Base-by-base conservation (phyloP, 2,329 filamentous ascomycete genomes). In the Ophiostoma quercus region DNA sequence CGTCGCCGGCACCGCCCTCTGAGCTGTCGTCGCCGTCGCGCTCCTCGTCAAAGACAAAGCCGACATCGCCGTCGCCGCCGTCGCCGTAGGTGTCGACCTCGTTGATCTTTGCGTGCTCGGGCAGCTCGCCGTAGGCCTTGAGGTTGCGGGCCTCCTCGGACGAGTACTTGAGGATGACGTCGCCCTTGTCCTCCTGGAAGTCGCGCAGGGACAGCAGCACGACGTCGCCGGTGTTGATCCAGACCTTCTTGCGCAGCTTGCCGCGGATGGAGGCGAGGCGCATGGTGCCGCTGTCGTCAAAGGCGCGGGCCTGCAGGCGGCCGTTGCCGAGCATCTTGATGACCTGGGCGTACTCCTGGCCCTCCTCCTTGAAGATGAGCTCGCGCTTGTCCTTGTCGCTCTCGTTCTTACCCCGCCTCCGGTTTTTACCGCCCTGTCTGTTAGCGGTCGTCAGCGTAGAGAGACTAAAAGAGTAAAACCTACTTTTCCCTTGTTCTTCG, bases 401-500 rank as follows among this genome's bases (percentile, higher is more conserved):
- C 84, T 96, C 92, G 87, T 96, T 96, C 90, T 97, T 98, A 84
- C 94, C 94, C 84, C 95, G 89, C 88, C 94, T 91, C 83, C 94
- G 87, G 84, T 98, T 98, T 88, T 98, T 98, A 84, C 94, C 94
- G 82, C 94, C 73, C 94, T 74, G 63, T 57, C 1, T 22, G 66
- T 68, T 22, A 67, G 25, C 25, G 25, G 25, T 29, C 25, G 25
- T 29, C 25, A 29, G 2, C 25, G 25, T 29, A 29, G 25, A 29
- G 25, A 29, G 43, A 16, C 14, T 19, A 16, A 6, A 12, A 25
- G 2, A n/a, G 51, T 4, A 8, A 41, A 11, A 57, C 73, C 60
- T 66, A 96, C 93, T 85, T 97, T 97, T 94, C 94, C 94, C 90
- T 97, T 97, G 82, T 97, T 97, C 92, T 97, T 97, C 79, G 94